Percentiles rank a stretch among this genome's conserved stretches.
phyloP scores from a whole-genome alignment of 805 yeast genomes.

The Ogataea pini region DNA sequence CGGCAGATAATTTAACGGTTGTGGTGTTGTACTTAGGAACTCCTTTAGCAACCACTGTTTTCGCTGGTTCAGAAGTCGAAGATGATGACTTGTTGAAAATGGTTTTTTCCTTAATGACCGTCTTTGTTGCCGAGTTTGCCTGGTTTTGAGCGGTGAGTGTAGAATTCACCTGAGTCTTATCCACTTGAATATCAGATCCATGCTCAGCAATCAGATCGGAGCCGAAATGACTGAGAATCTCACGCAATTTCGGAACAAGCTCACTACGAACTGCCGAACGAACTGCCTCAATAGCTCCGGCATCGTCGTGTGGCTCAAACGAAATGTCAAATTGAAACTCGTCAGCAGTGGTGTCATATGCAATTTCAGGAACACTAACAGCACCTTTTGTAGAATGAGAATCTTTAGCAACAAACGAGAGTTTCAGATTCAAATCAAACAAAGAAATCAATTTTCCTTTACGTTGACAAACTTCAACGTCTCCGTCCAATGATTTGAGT shows the following conservation, averaged over 20 bases:
- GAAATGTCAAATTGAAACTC: conserved; percentile 84
- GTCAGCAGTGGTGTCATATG: conserved; percentile 84
- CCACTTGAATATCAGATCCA: conserved; percentile 86
- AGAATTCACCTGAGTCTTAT: conserved; percentile 63
- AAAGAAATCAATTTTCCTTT: conserved; percentile 94
- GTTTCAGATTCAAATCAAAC: conserved; percentile 73
- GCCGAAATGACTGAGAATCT: conserved; percentile 65
- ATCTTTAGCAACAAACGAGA: conserved; percentile 54
- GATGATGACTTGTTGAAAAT: conserved; percentile 25
- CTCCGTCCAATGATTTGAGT: conserved; percentile 79
- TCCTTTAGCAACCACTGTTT: conserved; percentile 18
- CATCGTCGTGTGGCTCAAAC: conserved; percentile 54
- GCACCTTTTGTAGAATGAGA: conserved; percentile 53
- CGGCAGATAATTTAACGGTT: conserved; percentile 71
- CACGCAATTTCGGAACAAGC: conserved; percentile 71
- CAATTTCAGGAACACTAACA: conserved; percentile 85
- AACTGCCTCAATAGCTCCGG: conserved; percentile 45
- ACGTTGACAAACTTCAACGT: conserved; percentile 94
- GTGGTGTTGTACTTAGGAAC: conserved; percentile 79
- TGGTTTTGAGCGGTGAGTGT: conserved; percentile 55
- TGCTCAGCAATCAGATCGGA: conserved; percentile 70
- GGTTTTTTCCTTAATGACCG: conserved; percentile 32
- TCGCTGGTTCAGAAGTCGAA: conserved; percentile 9
- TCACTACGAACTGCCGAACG: conserved; percentile 49
- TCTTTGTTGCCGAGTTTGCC: conserved; percentile 29